Conservation (phyloP, 805 yeast species). For the Candida cerambycidarum region DNA sequence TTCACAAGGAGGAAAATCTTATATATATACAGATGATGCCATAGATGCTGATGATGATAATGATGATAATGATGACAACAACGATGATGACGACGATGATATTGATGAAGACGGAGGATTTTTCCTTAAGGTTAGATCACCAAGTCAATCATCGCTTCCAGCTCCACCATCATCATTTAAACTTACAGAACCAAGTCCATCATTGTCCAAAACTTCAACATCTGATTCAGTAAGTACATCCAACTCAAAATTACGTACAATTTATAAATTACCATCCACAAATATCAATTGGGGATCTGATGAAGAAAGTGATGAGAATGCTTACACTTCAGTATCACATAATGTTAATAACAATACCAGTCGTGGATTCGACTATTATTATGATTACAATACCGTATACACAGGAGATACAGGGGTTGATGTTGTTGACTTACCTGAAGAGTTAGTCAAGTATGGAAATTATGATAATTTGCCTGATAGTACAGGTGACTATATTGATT, state of each 20-base stretch:
- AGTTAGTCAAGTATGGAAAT: slow-evolving; percentile 40
- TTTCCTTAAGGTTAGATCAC: slow-evolving; percentile 55
- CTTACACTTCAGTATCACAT: slow-evolving; percentile 59
- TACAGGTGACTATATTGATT: neutral
- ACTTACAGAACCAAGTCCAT: slow-evolving; percentile 9
- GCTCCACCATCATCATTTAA: slow-evolving; percentile 16
- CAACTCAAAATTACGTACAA: slow-evolving; percentile 48
- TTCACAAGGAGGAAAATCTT: slow-evolving; percentile 13
- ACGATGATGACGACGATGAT: slow-evolving; percentile 46
- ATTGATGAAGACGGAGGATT: slow-evolving; percentile 69
- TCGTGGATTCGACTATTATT: slow-evolving; percentile 74
- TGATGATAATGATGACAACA: slow-evolving; percentile 40
- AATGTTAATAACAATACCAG: slow-evolving; percentile 60
- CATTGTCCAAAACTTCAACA: slow-evolving; percentile 20
- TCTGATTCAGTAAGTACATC: slow-evolving; percentile 31
- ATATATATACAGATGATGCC: slow-evolving; percentile 14
- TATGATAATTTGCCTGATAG: slow-evolving; percentile 22
- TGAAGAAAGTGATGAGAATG: slow-evolving; percentile 58
- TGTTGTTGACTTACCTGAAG: slow-evolving; percentile 49
- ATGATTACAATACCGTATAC: slow-evolving; percentile 79
- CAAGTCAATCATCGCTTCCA: slow-evolving; percentile 28
- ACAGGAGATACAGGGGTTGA: slow-evolving; percentile 47
- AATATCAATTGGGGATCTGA: slow-evolving; percentile 73
- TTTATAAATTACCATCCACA: slow-evolving; percentile 83
- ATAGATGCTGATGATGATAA: slow-evolving; percentile 24